Percentiles rank a stretch among this genome's conserved stretches.
These are phyloP conservation scores for Fusarium austroafricanum DNA, from an alignment of 2,329 filamentous ascomycete genomes.

Conservation along the genomic window DNA sequence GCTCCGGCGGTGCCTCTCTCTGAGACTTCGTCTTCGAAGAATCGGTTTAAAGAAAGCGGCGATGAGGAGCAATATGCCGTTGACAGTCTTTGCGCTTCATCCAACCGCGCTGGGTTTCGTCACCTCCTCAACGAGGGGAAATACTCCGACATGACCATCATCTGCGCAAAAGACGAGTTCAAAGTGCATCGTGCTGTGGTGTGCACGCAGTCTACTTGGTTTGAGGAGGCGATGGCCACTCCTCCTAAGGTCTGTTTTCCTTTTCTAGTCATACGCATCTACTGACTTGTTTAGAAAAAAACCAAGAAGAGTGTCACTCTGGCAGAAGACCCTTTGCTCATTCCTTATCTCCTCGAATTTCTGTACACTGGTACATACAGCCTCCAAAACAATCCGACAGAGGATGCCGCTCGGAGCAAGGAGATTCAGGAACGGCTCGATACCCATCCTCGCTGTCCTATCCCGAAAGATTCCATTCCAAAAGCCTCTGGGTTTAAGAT, in stretches of 20 bases:
- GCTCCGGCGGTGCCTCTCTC: background rate
- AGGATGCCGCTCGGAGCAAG: background rate
- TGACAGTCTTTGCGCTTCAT: slow-evolving; percentile 6
- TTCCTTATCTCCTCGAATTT: slow-evolving; percentile 49
- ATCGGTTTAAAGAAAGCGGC: background rate
- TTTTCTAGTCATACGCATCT: too few species aligned
- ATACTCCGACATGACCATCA: slow-evolving; percentile 51
- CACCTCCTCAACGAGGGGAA: slow-evolving; percentile 24
- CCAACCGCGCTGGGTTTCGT: background rate
- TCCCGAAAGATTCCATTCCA: background rate
- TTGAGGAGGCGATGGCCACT: slow-evolving; percentile 42
- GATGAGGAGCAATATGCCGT: background rate
- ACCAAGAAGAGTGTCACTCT: slow-evolving; percentile 35
- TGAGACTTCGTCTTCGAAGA: background rate
- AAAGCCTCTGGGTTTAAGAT: too few species aligned
- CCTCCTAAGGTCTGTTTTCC: slow-evolving; percentile 42
- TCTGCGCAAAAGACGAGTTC: slow-evolving; percentile 47
- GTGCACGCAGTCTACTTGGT: slow-evolving; percentile 52
- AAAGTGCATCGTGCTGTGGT: slow-evolving; percentile 51
- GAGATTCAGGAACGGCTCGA: slow-evolving; percentile 21
- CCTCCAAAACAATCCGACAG: background rate
- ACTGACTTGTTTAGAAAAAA: too few species aligned
- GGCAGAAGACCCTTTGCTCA: slow-evolving; percentile 38
- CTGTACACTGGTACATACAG: slow-evolving; percentile 49
- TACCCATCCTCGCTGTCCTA: slow-evolving; percentile 8